phyloP scores from a whole-genome alignment of 2,329 filamentous ascomycete genomes.

The Aspergillus sp. region DNA sequence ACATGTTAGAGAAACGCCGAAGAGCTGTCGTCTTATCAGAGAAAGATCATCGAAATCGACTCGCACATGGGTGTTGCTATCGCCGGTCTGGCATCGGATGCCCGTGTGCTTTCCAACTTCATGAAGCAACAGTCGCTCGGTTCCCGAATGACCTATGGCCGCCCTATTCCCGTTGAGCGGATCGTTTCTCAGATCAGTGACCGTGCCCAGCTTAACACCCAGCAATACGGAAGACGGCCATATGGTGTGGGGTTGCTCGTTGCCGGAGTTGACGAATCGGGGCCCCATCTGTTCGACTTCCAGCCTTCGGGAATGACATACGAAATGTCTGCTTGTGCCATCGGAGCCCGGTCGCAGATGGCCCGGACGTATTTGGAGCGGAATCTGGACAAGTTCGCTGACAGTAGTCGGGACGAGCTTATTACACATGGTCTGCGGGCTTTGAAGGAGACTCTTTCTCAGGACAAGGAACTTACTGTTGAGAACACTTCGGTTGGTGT shows the following conservation, averaged over 20 bases:
- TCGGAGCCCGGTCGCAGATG: slow-evolving; percentile 95
- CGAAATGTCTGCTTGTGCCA: slow-evolving; percentile 94
- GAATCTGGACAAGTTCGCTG: slow-evolving; percentile 75
- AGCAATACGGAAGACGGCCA: slow-evolving; percentile 91
- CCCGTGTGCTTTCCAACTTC: slow-evolving; percentile 98
- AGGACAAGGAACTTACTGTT: slow-evolving; percentile 95
- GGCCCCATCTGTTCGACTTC: slow-evolving; percentile 97
- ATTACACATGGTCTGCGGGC: slow-evolving; percentile 85
- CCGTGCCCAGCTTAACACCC: slow-evolving; percentile 95
- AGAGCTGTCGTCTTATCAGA: slow-evolving; percentile 98
- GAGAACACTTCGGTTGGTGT: slow-evolving; percentile 93
- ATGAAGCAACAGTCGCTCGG: slow-evolving; percentile 99
- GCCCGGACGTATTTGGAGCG: slow-evolving; percentile 93
- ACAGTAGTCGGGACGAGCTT: slow-evolving; percentile 72
- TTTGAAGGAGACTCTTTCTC: slow-evolving; percentile 88
- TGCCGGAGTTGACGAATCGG: slow-evolving; percentile 86
- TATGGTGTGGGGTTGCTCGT: slow-evolving; percentile 93
- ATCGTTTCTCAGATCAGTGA: slow-evolving; percentile 90
- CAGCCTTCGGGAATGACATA: slow-evolving; percentile 93
- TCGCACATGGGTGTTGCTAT: slow-evolving; percentile 93
- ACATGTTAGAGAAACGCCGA: slow-evolving; percentile 79
- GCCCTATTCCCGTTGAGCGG: slow-evolving; percentile 80
- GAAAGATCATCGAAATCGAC: slow-evolving; percentile 96
- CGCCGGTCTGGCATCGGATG: slow-evolving; percentile 92
- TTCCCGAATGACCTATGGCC: slow-evolving; percentile 91